Evolutionary conservation across 192 early-diverging fungal species (phyloP).

Genomic region (Coemansia aciculifera): DNA sequence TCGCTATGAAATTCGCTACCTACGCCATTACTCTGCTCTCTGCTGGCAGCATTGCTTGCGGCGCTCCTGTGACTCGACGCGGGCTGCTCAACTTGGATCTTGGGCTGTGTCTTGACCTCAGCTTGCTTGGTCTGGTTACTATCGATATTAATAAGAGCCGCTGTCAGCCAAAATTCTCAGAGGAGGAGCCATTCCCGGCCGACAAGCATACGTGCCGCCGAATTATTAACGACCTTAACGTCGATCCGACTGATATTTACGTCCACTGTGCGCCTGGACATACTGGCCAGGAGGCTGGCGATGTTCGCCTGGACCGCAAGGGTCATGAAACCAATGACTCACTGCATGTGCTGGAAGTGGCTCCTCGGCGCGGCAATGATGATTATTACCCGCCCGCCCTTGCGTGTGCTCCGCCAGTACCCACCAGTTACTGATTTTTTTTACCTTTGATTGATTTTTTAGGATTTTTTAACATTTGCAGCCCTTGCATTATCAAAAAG

Average conservation of each 20-base stretch:
- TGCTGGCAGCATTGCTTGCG: background rate
- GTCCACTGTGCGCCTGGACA: conserved; percentile 13
- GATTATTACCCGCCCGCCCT: background rate
- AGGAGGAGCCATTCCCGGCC: conserved; percentile 13
- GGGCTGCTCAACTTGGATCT: conserved; percentile 37
- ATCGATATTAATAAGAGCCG: conserved; percentile 26
- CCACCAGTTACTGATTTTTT: background rate
- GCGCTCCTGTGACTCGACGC: conserved; percentile 15
- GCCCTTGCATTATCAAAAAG: background rate
- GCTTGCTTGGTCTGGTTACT: conserved; percentile 27
- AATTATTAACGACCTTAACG: background rate
- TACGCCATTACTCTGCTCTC: conserved; percentile 16
- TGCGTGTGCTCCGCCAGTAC: background rate
- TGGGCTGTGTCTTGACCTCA: conserved; percentile 33
- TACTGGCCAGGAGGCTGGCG: background rate
- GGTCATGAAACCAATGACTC: background rate
- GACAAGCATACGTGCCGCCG: conserved; percentile 10
- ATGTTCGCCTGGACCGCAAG: background rate
- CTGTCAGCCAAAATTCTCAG: conserved; percentile 22
- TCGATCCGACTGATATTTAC: conserved; percentile 16
- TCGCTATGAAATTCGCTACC: conserved; percentile 23
- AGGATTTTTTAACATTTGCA: too few species aligned
- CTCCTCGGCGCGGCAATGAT: background rate
- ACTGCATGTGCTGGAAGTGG: background rate
- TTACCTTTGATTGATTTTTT: background rate